Evolutionary conservation across 345 rosid species (phyloP).

Genomic region (Erucastrum elatum): DNA sequence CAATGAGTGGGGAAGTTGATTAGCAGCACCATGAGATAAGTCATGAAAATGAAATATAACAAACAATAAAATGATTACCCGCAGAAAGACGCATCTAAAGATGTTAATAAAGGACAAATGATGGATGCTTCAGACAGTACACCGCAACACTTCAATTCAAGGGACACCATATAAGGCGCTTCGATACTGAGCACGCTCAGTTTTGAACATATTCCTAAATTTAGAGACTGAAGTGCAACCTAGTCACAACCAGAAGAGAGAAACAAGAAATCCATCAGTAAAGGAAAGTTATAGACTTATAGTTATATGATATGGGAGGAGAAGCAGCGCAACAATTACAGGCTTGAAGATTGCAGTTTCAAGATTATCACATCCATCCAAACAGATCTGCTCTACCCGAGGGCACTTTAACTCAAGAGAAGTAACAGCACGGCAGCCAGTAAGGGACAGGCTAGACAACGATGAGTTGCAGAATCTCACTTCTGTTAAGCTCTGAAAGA

Average conservation of each 20-base stretch:
- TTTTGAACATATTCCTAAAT: constrained; percentile 94
- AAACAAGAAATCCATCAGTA: neutral
- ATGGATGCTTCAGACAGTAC: constrained; percentile 77
- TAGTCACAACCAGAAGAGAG: constrained; percentile 34
- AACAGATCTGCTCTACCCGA: constrained; percentile 69
- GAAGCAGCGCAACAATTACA: constrained; percentile 48
- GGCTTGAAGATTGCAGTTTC: constrained; percentile 84
- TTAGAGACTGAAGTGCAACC: constrained; percentile 83
- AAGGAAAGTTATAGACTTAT: neutral
- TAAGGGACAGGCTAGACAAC: constrained; percentile 78
- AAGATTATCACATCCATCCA: constrained; percentile 97
- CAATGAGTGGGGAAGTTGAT: neutral
- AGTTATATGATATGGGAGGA: neutral
- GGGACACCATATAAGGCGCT: constrained; percentile 74
- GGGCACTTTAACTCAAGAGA: constrained; percentile 83
- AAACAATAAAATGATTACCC: constrained; percentile 41
- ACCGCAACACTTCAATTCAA: constrained; percentile 95
- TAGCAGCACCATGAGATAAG: neutral
- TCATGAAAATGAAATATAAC: neutral
- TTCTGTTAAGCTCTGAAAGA: constrained; percentile 66
- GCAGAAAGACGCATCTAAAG: constrained; percentile 98
- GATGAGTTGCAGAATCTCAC: constrained; percentile 75
- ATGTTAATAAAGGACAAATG: constrained; percentile 72
- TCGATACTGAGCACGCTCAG: constrained; percentile 66
- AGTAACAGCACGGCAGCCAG: constrained; percentile 81